phyloP scores from a whole-genome alignment of 768 basidiomycete species.

The Mycena galericulata region DNA sequence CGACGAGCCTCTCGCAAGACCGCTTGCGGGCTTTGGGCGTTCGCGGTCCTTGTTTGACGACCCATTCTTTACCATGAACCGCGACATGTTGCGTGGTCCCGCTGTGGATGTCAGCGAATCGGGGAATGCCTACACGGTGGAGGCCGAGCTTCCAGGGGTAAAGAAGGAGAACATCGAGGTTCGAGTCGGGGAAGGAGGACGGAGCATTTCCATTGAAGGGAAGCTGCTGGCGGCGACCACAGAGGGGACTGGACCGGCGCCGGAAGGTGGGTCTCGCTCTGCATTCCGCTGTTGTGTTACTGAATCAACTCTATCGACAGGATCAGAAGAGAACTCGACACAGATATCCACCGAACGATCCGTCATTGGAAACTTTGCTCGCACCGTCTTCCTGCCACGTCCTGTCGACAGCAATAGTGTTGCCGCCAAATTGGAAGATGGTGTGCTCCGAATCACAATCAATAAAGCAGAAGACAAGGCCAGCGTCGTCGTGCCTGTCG shows the following conservation, averaged over 20 bases:
- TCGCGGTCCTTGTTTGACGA: slow-evolving; percentile 60
- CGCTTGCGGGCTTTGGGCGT: slow-evolving; percentile 41
- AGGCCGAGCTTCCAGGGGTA: slow-evolving; percentile 84
- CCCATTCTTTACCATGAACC: slow-evolving; percentile 54
- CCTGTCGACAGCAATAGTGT: slow-evolving; percentile 70
- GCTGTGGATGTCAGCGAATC: slow-evolving; percentile 78
- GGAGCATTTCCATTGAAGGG: slow-evolving; percentile 80
- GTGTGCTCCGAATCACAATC: slow-evolving; percentile 72
- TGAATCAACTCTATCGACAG: slow-evolving; percentile 3
- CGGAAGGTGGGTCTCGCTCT: slow-evolving; percentile 46
- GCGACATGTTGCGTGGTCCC: slow-evolving; percentile 53
- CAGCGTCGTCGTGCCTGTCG: slow-evolving; percentile 60
- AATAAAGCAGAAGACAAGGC: slow-evolving; percentile 72
- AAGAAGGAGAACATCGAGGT: slow-evolving; percentile 82
- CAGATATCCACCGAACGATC: slow-evolving; percentile 71
- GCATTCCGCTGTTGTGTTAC: neutral
- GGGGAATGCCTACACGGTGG: slow-evolving; percentile 72
- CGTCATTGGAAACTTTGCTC: slow-evolving; percentile 71
- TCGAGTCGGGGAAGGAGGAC: slow-evolving; percentile 75
- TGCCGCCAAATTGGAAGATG: slow-evolving; percentile 73
- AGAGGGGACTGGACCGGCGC: slow-evolving; percentile 32
- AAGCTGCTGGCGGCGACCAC: slow-evolving; percentile 53
- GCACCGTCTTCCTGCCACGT: slow-evolving; percentile 80
- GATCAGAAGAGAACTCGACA: slow-evolving; percentile 48
- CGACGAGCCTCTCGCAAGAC: slow-evolving; percentile 72